A percentile compares a stretch with the other conserved stretches of the same genome.
Evolutionary conservation across 768 basidiomycete genomes (phyloP).

Genomic region (Calocybe cyanea): DNA sequence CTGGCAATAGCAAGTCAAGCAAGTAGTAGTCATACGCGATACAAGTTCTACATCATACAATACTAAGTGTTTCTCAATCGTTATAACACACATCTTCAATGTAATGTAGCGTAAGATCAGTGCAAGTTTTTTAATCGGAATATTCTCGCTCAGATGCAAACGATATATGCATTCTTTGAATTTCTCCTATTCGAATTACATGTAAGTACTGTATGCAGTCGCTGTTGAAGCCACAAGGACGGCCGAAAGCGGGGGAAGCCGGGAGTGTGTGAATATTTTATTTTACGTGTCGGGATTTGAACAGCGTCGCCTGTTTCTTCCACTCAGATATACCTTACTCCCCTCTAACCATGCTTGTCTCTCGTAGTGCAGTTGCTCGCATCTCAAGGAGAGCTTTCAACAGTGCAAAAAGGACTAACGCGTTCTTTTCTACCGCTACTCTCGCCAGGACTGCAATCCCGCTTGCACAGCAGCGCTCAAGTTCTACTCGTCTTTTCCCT

Average conservation of each 20-base stretch:
- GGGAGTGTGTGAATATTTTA: conserved; percentile 46
- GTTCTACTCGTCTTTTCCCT: conserved; percentile 45
- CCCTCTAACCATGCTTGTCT: conserved; percentile 69
- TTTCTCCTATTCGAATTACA: too few relatives aligned
- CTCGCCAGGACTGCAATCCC: conserved; percentile 51
- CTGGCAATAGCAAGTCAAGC: conserved; percentile 3
- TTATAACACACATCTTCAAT: too few relatives aligned
- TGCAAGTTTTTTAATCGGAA: too few relatives aligned
- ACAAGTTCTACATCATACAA: too few relatives aligned
- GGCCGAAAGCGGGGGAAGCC: conserved; percentile 37
- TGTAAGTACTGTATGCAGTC: background rate
- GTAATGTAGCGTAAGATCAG: too few relatives aligned
- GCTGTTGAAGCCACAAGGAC: conserved; percentile 1
- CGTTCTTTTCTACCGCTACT: conserved; percentile 77
- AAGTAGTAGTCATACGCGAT: too few relatives aligned
- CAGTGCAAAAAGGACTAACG: conserved; percentile 68
- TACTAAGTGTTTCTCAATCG: too few relatives aligned
- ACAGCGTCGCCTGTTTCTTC: conserved; percentile 20
- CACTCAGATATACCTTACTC: conserved; percentile 26
- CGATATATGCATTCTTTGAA: too few relatives aligned
- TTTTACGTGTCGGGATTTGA: conserved; percentile 43
- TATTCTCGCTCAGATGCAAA: too few relatives aligned
- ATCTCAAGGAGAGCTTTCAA: conserved; percentile 81
- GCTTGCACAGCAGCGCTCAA: conserved; percentile 41
- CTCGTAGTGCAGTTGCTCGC: conserved; percentile 83